A percentile compares a stretch with the other conserved stretches of the same genome.
Conservation (phyloP, 257 asterid genomes). For the Datura wrightii region DNA sequence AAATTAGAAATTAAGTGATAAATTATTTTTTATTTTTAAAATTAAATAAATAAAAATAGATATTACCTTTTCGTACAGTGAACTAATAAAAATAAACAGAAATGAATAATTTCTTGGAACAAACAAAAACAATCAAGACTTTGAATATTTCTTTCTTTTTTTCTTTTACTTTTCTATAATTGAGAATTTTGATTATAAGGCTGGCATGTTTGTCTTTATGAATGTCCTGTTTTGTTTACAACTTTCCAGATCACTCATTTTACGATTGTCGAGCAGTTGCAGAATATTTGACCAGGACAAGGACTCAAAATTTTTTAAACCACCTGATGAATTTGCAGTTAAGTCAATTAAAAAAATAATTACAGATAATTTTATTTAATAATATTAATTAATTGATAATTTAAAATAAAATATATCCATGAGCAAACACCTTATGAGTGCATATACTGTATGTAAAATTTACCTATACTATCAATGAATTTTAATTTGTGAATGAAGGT, state of each 20-base stretch:
- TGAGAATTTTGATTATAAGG: constrained; percentile 28
- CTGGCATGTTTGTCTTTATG: constrained; percentile 53
- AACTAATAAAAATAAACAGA: too few relatives aligned
- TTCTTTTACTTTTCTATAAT: constrained; percentile 38
- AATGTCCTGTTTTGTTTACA: constrained; percentile 43
- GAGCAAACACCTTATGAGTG: background rate
- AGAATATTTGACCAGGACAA: constrained; percentile 29
- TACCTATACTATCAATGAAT: too few relatives aligned
- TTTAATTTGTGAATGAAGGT: too few relatives aligned
- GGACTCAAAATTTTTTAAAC: background rate
- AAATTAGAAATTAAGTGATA: too few relatives aligned
- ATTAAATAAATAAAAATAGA: too few relatives aligned
- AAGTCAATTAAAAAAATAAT: background rate
- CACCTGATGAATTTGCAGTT: background rate
- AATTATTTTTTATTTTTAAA: too few relatives aligned
- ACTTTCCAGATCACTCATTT: constrained; percentile 52
- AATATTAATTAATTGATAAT: too few relatives aligned
- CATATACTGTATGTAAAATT: too few relatives aligned
- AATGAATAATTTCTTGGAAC: constrained; percentile 47
- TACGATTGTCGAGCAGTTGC: constrained; percentile 40
- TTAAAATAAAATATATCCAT: too few relatives aligned
- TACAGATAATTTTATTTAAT: too few relatives aligned
- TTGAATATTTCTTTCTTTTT: constrained; percentile 33
- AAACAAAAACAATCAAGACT: constrained; percentile 32
- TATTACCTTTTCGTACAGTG: too few relatives aligned